Percentiles rank a stretch among this genome's conserved stretches.
These are phyloP conservation scores for Perilla frutescens DNA, from an alignment of 257 asterid species.

Conservation along the genomic window DNA sequence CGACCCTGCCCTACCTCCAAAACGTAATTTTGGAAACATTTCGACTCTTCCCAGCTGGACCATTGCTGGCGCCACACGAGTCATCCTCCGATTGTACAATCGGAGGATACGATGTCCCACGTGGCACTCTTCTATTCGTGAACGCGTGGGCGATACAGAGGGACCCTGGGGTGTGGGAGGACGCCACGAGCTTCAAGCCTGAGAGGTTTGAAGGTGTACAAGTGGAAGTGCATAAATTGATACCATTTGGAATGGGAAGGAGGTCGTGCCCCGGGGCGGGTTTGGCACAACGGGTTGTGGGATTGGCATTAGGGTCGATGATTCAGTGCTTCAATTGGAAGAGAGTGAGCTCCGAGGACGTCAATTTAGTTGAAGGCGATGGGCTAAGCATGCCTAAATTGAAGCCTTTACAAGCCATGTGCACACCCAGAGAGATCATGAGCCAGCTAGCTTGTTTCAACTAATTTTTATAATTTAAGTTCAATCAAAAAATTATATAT, in stretches of 20 bases:
- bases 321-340: constrained; percentile 51
- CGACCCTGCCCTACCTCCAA: constrained; percentile 40
- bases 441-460: not conserved
- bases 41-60: constrained; percentile 42
- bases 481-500: too few species aligned
- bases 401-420: constrained; percentile 38
- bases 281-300: constrained; percentile 41
- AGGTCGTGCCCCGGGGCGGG: constrained; percentile 43
- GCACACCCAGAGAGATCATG: constrained; percentile 34
- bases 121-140: constrained; percentile 31
- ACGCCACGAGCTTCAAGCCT: constrained; percentile 35
- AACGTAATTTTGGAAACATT: constrained; percentile 39
- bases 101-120: constrained; percentile 47
- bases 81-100: constrained; percentile 38
- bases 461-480: too few species aligned
- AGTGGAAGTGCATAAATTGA: constrained; percentile 23
- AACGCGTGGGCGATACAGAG: constrained; percentile 49
- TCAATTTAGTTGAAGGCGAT: constrained; percentile 40
- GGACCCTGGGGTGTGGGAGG: constrained; percentile 41
- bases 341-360: constrained; percentile 31
- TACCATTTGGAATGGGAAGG: constrained; percentile 48
- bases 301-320: constrained; percentile 38
- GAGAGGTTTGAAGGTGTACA: constrained; percentile 42
- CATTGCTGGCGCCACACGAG: constrained; percentile 36
- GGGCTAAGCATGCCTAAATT: constrained; percentile 46